A percentile compares a stretch with the other conserved stretches of the same genome.
These are phyloP conservation scores for Earliella scabrosa DNA, from an alignment of 1,284 basidiomycete species.

Conservation along the genomic window DNA sequence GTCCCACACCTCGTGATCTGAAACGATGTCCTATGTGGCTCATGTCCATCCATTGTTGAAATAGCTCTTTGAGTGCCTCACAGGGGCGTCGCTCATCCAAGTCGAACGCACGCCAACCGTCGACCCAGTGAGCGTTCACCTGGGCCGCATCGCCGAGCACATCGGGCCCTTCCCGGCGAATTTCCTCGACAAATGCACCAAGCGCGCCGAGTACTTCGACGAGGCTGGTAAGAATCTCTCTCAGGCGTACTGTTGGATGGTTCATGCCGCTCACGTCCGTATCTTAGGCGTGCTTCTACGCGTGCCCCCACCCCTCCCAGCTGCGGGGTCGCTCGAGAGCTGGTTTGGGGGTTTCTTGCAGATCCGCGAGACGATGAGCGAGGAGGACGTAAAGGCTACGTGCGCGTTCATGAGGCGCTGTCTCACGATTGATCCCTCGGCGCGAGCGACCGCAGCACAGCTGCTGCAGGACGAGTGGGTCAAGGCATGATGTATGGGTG, in stretches of 20 bases:
- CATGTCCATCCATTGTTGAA: not conserved
- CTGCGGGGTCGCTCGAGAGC: not conserved
- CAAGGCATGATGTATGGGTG: too few species aligned
- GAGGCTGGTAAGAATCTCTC: not conserved
- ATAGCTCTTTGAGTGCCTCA: conserved; percentile 16
- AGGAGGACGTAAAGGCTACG: conserved; percentile 1
- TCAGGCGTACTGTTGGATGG: not conserved
- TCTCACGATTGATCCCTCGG: conserved; percentile 9
- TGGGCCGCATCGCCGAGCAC: conserved; percentile 6
- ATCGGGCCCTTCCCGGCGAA: conserved; percentile 8
- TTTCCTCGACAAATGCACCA: conserved; percentile 7
- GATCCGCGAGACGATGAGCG: not conserved
- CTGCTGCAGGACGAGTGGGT: conserved; percentile 15
- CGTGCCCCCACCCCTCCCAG: not conserved
- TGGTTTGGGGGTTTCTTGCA: not conserved
- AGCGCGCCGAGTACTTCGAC: conserved; percentile 7
- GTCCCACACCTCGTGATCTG: too few species aligned
- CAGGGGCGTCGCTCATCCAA: conserved; percentile 2
- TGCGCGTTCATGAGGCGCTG: conserved; percentile 17
- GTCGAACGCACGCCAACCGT: not conserved
- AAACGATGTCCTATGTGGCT: not conserved
- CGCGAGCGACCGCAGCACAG: conserved; percentile 8
- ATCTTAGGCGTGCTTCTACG: not conserved
- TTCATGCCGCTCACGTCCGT: not conserved
- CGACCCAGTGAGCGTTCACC: not conserved